Percentiles rank a stretch among this genome's conserved stretches.
Conservation (phyloP, 2,329 filamentous ascomycete species). For the Nigrospora oryzae region DNA sequence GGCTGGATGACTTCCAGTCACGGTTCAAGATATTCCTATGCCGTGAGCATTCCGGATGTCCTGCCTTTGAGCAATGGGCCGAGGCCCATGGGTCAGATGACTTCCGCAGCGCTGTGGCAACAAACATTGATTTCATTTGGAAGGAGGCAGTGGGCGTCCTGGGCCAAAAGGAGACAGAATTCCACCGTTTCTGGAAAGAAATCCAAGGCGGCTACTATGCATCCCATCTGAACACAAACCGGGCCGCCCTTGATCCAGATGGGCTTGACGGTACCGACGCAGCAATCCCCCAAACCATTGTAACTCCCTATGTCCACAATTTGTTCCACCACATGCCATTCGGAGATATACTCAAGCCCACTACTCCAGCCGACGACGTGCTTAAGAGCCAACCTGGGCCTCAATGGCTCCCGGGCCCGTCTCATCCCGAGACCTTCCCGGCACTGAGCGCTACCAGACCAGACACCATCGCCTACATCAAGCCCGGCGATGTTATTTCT, state of each 20-base stretch:
- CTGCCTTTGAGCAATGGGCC: constrained; percentile 47
- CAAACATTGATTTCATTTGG: constrained; percentile 54
- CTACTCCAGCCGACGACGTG: constrained; percentile 10
- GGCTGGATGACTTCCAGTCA: constrained; percentile 45
- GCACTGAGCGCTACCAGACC: too few relatives aligned
- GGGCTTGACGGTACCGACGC: neutral
- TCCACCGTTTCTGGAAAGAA: constrained; percentile 47
- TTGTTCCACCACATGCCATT: constrained; percentile 59
- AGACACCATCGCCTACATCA: constrained; percentile 17
- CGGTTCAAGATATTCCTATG: constrained; percentile 51
- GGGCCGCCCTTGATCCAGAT: constrained; percentile 5
- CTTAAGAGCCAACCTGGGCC: too few relatives aligned
- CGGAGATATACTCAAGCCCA: constrained; percentile 36
- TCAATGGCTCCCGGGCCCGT: too few relatives aligned
- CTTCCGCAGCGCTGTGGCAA: constrained; percentile 52
- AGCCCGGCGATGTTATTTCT: constrained; percentile 39
- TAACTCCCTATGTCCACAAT: constrained; percentile 60
- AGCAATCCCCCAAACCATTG: constrained; percentile 40
- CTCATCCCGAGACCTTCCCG: too few relatives aligned
- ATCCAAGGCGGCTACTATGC: constrained; percentile 25
- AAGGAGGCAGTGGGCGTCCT: constrained; percentile 50
- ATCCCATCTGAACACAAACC: constrained; percentile 9
- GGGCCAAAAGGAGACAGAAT: constrained; percentile 16
- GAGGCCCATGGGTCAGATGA: constrained; percentile 39
- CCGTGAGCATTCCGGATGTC: constrained; percentile 29